Conservation (phyloP, 768 basidiomycete species). For the Kwoniella europaea region DNA sequence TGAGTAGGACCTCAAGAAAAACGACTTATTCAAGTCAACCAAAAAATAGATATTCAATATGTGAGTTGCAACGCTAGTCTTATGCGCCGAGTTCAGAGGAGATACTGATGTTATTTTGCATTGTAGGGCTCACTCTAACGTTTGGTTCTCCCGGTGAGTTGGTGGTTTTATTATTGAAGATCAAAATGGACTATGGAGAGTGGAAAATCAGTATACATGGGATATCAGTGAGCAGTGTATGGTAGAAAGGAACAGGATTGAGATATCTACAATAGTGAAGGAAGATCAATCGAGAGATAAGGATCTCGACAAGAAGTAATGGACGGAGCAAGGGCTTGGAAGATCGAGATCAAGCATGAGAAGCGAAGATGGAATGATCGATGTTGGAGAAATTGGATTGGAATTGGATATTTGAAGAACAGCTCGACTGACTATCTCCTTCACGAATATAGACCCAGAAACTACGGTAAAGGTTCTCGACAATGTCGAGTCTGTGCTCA, state of each 20-base stretch:
- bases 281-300: too few species aligned
- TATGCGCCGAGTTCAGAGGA: background rate
- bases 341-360: too few species aligned
- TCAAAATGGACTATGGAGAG: too few species aligned
- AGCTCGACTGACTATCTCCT: constrained; percentile 4
- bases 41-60: constrained; percentile 17
- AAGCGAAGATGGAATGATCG: background rate
- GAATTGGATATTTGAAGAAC: background rate
- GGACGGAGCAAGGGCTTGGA: too few species aligned
- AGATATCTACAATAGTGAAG: too few species aligned
- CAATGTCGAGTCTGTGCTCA: constrained; percentile 97
- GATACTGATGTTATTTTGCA: background rate
- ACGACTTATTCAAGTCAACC: constrained; percentile 2
- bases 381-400: background rate
- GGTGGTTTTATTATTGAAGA: background rate
- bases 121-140: constrained; percentile 91
- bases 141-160: constrained; percentile 67
- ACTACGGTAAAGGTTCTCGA: constrained; percentile 91
- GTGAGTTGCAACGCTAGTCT: constrained; percentile 3
- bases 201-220: background rate
- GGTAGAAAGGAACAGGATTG: too few species aligned
- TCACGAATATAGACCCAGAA: constrained; percentile 67
- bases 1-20: constrained; percentile 4
- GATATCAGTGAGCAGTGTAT: background rate
- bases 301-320: too few species aligned